phyloP scores from a whole-genome alignment of 2,329 filamentous ascomycete genomes.

The Penicillium sp. region DNA sequence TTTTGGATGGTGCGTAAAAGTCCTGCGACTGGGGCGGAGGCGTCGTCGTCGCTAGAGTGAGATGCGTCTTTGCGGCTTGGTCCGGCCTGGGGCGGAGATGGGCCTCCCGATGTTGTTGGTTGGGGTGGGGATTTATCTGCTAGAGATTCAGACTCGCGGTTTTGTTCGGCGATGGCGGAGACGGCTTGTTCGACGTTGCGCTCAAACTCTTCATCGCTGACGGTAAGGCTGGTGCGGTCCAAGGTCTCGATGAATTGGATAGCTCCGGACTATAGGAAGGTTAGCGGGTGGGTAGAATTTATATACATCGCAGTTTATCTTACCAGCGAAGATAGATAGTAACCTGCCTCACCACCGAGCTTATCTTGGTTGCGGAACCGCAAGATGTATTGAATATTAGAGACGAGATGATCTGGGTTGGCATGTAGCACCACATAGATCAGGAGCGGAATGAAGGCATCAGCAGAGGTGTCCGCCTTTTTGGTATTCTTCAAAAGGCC shows the following conservation, averaged over 20 bases:
- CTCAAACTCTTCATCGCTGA: constrained; percentile 93
- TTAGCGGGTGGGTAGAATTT: not conserved
- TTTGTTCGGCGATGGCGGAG: constrained; percentile 88
- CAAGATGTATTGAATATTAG: constrained; percentile 96
- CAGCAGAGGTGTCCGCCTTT: constrained; percentile 80
- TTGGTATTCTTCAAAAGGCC: constrained; percentile 87
- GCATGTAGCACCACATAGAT: constrained; percentile 95
- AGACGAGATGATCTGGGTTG: constrained; percentile 91
- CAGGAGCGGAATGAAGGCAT: constrained; percentile 89
- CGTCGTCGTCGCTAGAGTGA: constrained; percentile 60
- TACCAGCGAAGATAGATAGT: constrained; percentile 91
- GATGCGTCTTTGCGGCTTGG: constrained; percentile 32
- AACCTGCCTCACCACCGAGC: constrained; percentile 92
- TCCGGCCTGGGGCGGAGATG: constrained; percentile 57
- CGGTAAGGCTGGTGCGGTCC: constrained; percentile 87
- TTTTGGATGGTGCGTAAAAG: constrained; percentile 85
- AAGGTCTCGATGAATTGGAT: constrained; percentile 96
- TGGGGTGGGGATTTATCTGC: constrained; percentile 42
- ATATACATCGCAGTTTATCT: constrained; percentile 22
- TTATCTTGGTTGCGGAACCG: constrained; percentile 97
- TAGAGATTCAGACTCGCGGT: constrained; percentile 56
- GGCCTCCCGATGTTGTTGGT: constrained; percentile 57
- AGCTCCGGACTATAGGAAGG: constrained; percentile 56
- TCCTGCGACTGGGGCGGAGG: constrained; percentile 69
- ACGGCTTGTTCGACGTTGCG: constrained; percentile 94